Evolutionary conservation across 192 early-diverging fungal genomes (phyloP).

Genomic region (Coemansia sp.): DNA sequence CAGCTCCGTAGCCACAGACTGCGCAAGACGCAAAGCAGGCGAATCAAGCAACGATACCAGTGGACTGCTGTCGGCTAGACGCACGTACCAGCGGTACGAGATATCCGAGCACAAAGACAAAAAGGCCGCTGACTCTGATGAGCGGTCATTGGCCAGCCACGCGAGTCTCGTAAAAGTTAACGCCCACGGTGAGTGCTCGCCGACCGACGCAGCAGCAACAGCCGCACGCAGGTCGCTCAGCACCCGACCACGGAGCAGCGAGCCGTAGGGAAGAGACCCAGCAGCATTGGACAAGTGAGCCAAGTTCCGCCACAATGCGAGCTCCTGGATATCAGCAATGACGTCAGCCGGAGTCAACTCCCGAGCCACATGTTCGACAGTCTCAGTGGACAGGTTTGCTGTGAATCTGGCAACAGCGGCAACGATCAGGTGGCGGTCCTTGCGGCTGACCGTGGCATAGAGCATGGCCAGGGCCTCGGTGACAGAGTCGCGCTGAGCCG

Average conservation of each 20-base stretch:
- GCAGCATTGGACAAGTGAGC: slow-evolving; percentile 7
- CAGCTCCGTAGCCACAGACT: slow-evolving; percentile 42
- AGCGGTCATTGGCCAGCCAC: slow-evolving; percentile 34
- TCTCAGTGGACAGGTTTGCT: not conserved
- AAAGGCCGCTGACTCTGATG: not conserved
- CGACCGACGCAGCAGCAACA: not conserved
- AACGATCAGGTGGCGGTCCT: slow-evolving; percentile 33
- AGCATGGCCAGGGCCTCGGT: slow-evolving; percentile 53
- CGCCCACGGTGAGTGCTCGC: slow-evolving; percentile 25
- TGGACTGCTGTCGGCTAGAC: not conserved
- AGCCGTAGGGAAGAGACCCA: slow-evolving; percentile 6
- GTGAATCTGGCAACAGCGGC: slow-evolving; percentile 28
- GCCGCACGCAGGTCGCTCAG: not conserved
- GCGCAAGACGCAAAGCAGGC: slow-evolving; percentile 13
- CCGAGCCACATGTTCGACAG: not conserved
- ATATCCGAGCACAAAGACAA: slow-evolving; percentile 37
- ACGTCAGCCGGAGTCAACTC: slow-evolving; percentile 22
- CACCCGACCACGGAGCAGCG: not conserved
- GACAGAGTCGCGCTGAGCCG: slow-evolving; percentile 12
- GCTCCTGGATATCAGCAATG: slow-evolving; percentile 21
- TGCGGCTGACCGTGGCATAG: slow-evolving; percentile 36
- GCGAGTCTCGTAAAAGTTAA: slow-evolving; percentile 29
- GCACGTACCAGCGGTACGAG: slow-evolving; percentile 24
- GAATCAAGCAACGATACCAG: slow-evolving; percentile 4
- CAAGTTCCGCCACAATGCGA: slow-evolving; percentile 25